Evolutionary conservation across 1,284 basidiomycete species (phyloP), one percentile per base, ranked within the genome.

Genomic region (Pseudozyma hubeiensis): DNA sequence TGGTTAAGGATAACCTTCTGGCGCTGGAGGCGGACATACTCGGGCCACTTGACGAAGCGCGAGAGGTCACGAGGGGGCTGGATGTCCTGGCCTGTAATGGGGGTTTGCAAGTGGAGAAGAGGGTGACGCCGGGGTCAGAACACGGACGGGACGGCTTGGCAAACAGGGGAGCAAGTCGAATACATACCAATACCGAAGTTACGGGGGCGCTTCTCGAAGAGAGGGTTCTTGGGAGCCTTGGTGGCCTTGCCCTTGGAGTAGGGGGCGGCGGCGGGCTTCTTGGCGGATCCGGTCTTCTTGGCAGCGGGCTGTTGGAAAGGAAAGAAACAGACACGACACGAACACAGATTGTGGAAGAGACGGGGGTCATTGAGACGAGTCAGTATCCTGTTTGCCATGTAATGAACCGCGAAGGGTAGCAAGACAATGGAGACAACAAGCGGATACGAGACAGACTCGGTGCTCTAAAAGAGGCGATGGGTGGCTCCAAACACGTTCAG

Each of bases 21-120:
- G 86, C 96, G 91, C 87, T 99, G 96, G 69, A 98, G 92, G 85
- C 94, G 93, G 81, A 99, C 91, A 85, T 99, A 99, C 88, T 96
- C 94, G 80, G 96, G 96, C 96, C 96, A 99, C 88, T 97, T 98
- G 87, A 98, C 93, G 88, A 98, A 98, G 86, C 95, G 93, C 75
- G 93, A 97, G 78, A 98, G 87, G 87, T 99, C 96, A 67, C 89
- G 90, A 86, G 90, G 89, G 83, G 92, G 95, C 84, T 92, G 93
- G 84, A 98, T 90, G 87, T 97, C 93, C 88, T 96, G 93, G 85
- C 95, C 94, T 96, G 73, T 50, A 4, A 24, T 24, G 11, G 35
- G 14, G 44, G 37, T 19, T 19, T n/a, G 43, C 35, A 44, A 11
- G 13, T 5, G 4, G 41, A 24, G 49, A 16, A n/a, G 8, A 14